These are phyloP conservation scores for Umbelopsis vinacea DNA, from an alignment of 192 early-diverging fungal genomes.

Conservation along the genomic window DNA sequence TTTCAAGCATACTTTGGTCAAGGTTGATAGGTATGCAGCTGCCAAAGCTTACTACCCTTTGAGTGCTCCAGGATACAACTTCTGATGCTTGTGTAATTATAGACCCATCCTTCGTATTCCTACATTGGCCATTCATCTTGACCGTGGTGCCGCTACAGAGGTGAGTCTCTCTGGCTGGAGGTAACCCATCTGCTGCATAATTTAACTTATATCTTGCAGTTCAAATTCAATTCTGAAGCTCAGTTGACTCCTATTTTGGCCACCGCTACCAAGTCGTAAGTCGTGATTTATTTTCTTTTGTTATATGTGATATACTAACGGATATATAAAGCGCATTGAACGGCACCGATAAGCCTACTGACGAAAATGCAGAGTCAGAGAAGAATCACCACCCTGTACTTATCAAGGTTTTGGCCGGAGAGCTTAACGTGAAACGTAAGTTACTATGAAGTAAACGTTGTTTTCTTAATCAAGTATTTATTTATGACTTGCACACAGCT, in stretches of 20 bases:
- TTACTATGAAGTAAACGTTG: not conserved
- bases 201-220: conserved; percentile 22
- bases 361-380: conserved; percentile 36
- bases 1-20: conserved; percentile 75
- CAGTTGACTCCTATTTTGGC: conserved; percentile 91
- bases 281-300: not conserved
- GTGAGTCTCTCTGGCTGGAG: not conserved
- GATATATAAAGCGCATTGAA: conserved; percentile 30
- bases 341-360: conserved; percentile 26
- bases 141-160: conserved; percentile 73
- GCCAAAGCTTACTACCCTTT: not conserved
- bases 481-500: conserved; percentile 36
- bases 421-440: conserved; percentile 68
- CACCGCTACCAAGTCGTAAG: conserved; percentile 65
- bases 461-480: too few relatives aligned
- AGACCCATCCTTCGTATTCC: conserved; percentile 94
- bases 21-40: conserved; percentile 65
- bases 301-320: not conserved
- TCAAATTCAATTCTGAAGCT: conserved; percentile 95
- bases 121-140: conserved; percentile 95
- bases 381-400: conserved; percentile 83
- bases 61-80: not conserved
- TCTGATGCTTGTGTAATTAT: not conserved
- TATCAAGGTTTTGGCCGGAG: conserved; percentile 75
- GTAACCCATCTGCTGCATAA: not conserved